Base-by-base conservation (phyloP, 352 stramenopile species). In the Phytophthora agathidicida region DNA sequence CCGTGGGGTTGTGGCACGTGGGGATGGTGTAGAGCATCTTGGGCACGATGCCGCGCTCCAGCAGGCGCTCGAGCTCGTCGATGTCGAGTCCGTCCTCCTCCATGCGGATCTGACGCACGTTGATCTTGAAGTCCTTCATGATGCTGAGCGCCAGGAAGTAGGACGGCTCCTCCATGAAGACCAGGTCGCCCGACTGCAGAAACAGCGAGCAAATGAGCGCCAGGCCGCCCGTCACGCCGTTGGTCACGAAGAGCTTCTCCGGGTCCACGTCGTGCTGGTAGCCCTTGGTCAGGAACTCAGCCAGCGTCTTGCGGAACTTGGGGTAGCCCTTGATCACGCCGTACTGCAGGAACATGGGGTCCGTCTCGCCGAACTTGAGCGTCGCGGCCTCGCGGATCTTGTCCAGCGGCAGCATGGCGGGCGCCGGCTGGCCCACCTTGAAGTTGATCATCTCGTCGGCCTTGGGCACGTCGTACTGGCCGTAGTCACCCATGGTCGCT, bases 11-110 rank as follows among this genome's bases (percentile, higher is more conserved):
- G 65, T 98, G 93, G 77, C 94, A 96, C 59, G 86, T 97, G 13
- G 95, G 91, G 56, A 98, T 96, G 7, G 93, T 90, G 78, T 98
- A 98, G 17, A 98, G 85, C 61, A 97, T 84, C 77, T 96, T 96
- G 43, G 93, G 93, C 24, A 91, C 63, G 27, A 91, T 76, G 61
- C 86, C 87, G 31, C 62, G 73, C 61, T 79, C 7, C 10, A 96
- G 72, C n/a, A 97, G 65, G 42, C 68, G 62, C 71, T 98, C 88
- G 26, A 98, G 73, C 67, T 87, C 80, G 44, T 80, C 73, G n/a
- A 96, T 82, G 61, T 97, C 72, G 16, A 96, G 60, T 20, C 82
- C 83, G 60, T 96, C 84, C 60, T 93, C 64, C 47, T 97, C 88
- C 90, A 98, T 98, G 19, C 87, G 89, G 36, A 98, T 83, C 59